Evolutionary conservation across 1,284 basidiomycete genomes (phyloP), one percentile per base, ranked within the genome.

Genomic region (Microstroma glucosiphilum): DNA sequence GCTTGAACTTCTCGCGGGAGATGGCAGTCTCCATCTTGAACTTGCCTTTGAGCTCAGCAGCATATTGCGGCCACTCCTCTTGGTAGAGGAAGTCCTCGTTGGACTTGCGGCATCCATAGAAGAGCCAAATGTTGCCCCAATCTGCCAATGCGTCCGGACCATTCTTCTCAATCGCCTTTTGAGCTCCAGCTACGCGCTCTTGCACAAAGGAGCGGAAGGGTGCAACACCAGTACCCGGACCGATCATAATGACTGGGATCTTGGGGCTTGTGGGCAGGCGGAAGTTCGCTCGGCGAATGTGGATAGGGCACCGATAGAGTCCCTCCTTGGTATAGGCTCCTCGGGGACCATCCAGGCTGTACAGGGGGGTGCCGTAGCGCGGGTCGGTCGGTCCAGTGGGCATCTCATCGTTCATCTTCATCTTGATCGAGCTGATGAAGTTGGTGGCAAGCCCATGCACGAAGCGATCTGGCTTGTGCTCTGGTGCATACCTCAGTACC

Each of bases 171-270:
- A 90, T 84, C 1, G 92, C 90, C 73, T 91, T 91, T 67, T 91
- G 88, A 15, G 93, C 94, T 53, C 96, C 87, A 12, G 92, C 92
- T 41, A 98, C 88, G 71, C 94, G 90, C 80, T 98, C 94, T 82
- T 98, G 96, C 7, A 98, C 86, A 80, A 98, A 98, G 1, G 92
- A 92, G 65, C 94, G 89, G 90, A 98, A 98, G 17, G 94, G 94
- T 41, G 94, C 94, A 59, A 98, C 92, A 60, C 93, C 92, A 65
- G 93, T 97, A 61, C 94, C 94, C 63, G 94, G 94, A 60, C 94
- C 94, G 78, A 98, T 87, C 94, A 98, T 97, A 81, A 98, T 92
- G 62, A 98, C 89, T 1, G 94, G 94, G 65, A 91, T 93, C 84
- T 96, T 96, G 59, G 94, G 94, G 79, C 91, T 92, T 15, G 94